Evolutionary conservation across 345 rosid species (phyloP).

Genomic region (Sisymbrium altissimum): DNA sequence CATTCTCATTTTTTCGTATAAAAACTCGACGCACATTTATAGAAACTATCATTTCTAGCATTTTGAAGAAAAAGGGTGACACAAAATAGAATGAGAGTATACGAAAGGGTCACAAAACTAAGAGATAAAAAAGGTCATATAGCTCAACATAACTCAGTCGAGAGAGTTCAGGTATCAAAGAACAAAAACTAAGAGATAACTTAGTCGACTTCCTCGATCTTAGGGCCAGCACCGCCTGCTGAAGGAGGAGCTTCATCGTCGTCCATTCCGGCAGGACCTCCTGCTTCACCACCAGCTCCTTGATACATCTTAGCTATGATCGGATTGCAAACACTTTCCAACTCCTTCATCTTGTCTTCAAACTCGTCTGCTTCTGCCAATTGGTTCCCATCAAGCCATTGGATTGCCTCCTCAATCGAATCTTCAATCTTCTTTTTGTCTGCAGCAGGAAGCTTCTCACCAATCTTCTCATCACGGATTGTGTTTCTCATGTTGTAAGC

Average conservation of each 20-base stretch:
- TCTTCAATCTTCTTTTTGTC: slow-evolving; percentile 57
- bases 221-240: slow-evolving; percentile 48
- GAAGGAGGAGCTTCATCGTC: slow-evolving; percentile 5
- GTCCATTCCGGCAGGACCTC: neutral
- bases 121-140: neutral
- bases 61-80: too few relatives aligned
- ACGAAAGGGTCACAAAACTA: neutral
- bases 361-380: slow-evolving; percentile 48
- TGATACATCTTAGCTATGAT: slow-evolving; percentile 44
- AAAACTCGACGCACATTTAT: too few relatives aligned
- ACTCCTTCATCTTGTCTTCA: slow-evolving; percentile 51
- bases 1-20: too few relatives aligned
- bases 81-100: neutral
- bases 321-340: slow-evolving; percentile 44
- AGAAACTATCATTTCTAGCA: too few relatives aligned
- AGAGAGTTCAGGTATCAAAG: neutral
- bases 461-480: slow-evolving; percentile 45
- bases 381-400: slow-evolving; percentile 53
- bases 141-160: neutral
- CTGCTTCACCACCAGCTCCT: slow-evolving; percentile 23
- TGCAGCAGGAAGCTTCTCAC: slow-evolving; percentile 38
- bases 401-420: slow-evolving; percentile 40
- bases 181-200: neutral
- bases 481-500: slow-evolving; percentile 59
- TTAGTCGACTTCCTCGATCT: slow-evolving; percentile 64